Percentiles rank a stretch among this genome's conserved stretches.
Evolutionary conservation across 257 asterid genomes (phyloP).

Genomic region (Coffea eugenioides): DNA sequence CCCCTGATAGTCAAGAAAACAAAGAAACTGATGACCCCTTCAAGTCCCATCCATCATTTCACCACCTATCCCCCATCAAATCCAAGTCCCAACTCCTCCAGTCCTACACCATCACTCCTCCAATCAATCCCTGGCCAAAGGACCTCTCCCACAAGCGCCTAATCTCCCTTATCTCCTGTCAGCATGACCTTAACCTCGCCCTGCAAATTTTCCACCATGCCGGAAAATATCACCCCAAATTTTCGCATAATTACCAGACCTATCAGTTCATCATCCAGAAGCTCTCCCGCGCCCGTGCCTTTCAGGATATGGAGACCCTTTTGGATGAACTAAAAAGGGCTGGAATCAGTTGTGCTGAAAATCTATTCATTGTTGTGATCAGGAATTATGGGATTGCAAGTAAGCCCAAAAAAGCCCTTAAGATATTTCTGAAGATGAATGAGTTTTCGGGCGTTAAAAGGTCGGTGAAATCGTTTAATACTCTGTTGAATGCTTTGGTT

Average conservation of each 20-base stretch:
- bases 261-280: slow-evolving; percentile 70
- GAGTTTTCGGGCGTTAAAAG: slow-evolving; percentile 54
- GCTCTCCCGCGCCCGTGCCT: slow-evolving; percentile 66
- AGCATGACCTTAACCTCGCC: slow-evolving; percentile 70
- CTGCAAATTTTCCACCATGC: slow-evolving; percentile 81
- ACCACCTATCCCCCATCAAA: slow-evolving; percentile 45
- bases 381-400: slow-evolving; percentile 78
- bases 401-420: slow-evolving; percentile 68
- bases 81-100: slow-evolving; percentile 61
- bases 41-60: slow-evolving; percentile 29
- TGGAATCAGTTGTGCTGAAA: slow-evolving; percentile 55
- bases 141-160: slow-evolving; percentile 61
- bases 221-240: slow-evolving; percentile 60
- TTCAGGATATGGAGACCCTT: slow-evolving; percentile 55
- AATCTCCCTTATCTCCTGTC: slow-evolving; percentile 52
- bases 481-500: slow-evolving; percentile 74
- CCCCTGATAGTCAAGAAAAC: slow-evolving; percentile 7
- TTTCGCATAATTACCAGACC: slow-evolving; percentile 63
- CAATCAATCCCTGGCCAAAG: slow-evolving; percentile 89
- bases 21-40: slow-evolving; percentile 14
- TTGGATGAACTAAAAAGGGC: slow-evolving; percentile 46
- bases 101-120: slow-evolving; percentile 72
- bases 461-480: slow-evolving; percentile 72
- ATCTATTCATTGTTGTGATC: slow-evolving; percentile 58
- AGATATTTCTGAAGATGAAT: slow-evolving; percentile 49